Conservation (phyloP, 306 rosid species). For the Malus orientalis region DNA sequence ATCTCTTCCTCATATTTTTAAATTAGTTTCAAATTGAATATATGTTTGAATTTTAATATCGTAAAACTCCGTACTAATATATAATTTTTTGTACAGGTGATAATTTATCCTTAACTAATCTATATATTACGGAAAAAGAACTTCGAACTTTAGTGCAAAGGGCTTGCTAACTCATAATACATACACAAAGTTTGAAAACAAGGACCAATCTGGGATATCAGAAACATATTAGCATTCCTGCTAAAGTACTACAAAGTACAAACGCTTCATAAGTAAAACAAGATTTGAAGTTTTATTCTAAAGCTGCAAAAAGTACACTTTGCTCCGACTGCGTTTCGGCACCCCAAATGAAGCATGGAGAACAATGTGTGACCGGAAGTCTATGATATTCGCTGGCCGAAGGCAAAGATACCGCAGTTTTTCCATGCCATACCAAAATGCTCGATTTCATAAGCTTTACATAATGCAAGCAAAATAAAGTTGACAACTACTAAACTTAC, state of each 20-base stretch:
- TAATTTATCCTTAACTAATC: not conserved
- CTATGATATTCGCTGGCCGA: not conserved
- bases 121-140: too few relatives aligned
- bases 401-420: not conserved
- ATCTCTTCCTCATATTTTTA: not conserved
- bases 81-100: not conserved
- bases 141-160: not conserved
- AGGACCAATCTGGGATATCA: not conserved
- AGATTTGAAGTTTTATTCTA: not conserved
- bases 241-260: not conserved
- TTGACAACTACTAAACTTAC: slow-evolving; percentile 7
- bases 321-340: not conserved
- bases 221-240: not conserved
- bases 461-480: slow-evolving; percentile 9
- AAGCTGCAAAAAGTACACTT: not conserved
- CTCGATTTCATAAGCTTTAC: slow-evolving; percentile 13
- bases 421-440: not conserved
- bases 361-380: not conserved
- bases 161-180: not conserved
- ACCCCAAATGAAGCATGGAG: not conserved
- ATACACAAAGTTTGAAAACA: not conserved
- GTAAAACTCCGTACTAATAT: too few relatives aligned
- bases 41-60: too few relatives aligned
- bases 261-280: not conserved
- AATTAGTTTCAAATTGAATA: too few relatives aligned